Base-by-base conservation (phyloP, 148 eudicot species). In the Fagopyrum esculentum region DNA sequence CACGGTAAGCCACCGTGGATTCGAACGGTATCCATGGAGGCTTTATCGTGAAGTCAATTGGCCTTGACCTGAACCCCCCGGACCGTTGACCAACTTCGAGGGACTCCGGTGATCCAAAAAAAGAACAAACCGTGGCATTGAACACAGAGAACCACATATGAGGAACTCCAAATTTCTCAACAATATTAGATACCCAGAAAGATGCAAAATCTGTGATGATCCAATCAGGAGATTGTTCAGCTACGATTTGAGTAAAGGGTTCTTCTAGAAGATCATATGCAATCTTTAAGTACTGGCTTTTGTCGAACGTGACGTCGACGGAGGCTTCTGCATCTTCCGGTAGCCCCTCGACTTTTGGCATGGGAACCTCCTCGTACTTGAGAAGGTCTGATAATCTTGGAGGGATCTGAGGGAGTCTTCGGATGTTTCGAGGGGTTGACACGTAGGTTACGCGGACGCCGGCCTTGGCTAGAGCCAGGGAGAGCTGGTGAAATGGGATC, bases 381-480 rank as follows among this genome's bases (percentile, higher is more conserved):
- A 72, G 16, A 30, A 72, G 75, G 43, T 17, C 16, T 0, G 49
- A 5, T 30, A 77, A 8, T 7, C 19, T 7, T 15, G 78, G 61
- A 17, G 77, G 74, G n/a, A 69, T 47, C 71, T 6, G 74, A 6
- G 78, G 82, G 56, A 80, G 82, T 52, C 82, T 55, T 10, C 63
- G 73, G 48, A 80, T 75, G 82, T 80, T 80, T 60, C 61, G 35
- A n/a, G 82, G 82, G 16, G 78, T 75, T 30, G 77, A 68, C 6
- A 78, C 26, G 43, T 64, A 78, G 0, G 77, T 50, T 48, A 78
- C 54, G 2, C 49, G 68, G 46, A 75, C 78, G 0, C 78, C 82
- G 12, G 52, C 64, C n/a, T 51, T 71, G 55, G 78, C 82, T 10
- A 79, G 48, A 47, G 74, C 59, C 6, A 70, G 55, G 52, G 82